These are phyloP conservation scores for Uromyces viciae-fabae DNA, from an alignment of 1,284 basidiomycete genomes.

Conservation along the genomic window DNA sequence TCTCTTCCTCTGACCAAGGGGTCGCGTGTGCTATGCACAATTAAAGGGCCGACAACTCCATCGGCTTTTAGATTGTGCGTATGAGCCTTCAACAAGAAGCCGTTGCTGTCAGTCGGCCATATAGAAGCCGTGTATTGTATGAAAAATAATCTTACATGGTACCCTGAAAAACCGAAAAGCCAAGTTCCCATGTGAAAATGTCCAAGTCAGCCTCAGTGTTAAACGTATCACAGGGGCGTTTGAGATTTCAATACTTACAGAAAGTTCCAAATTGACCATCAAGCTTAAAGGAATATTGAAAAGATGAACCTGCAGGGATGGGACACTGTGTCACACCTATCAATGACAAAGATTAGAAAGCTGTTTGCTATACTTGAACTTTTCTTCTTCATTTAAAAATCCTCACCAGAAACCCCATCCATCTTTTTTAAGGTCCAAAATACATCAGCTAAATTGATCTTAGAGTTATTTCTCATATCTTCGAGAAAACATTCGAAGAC, in stretches of 20 bases:
- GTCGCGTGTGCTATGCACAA: constrained; percentile 50
- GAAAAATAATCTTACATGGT: constrained; percentile 41
- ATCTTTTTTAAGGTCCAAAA: not conserved
- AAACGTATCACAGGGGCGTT: not conserved
- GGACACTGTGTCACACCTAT: constrained; percentile 51
- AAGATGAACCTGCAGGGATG: constrained; percentile 46
- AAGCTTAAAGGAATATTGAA: constrained; percentile 22
- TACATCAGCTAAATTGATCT: not conserved
- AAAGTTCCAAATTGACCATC: constrained; percentile 38
- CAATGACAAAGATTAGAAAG: not conserved
- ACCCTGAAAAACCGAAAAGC: constrained; percentile 8
- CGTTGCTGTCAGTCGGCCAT: too few relatives aligned
- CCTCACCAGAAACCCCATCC: constrained; percentile 42
- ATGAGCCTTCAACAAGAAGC: constrained; percentile 53
- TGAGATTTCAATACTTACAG: constrained; percentile 9
- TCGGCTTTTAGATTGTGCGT: constrained; percentile 51
- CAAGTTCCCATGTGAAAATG: not conserved
- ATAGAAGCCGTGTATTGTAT: too few relatives aligned
- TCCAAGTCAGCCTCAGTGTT: not conserved
- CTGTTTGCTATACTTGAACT: not conserved
- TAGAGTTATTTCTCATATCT: not conserved
- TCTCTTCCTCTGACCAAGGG: constrained; percentile 45
- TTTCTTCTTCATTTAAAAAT: constrained; percentile 45
- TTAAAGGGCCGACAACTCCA: constrained; percentile 51
- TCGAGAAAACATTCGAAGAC: constrained; percentile 36